These are phyloP conservation scores for Pholiota microspora DNA, from an alignment of 768 basidiomycete genomes.

Conservation along the genomic window DNA sequence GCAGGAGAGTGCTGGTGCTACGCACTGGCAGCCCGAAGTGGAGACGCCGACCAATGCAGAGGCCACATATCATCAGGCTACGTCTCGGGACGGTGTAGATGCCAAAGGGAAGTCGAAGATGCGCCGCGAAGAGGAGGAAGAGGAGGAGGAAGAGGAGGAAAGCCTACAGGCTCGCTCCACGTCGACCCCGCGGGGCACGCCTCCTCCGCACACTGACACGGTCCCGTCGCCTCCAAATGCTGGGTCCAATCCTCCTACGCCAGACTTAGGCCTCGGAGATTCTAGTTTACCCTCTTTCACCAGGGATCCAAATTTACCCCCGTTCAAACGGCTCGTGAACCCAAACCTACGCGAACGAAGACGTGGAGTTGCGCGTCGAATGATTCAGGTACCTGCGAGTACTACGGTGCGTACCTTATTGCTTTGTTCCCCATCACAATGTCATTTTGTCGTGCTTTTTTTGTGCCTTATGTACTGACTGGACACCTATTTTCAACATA, in stretches of 20 bases:
- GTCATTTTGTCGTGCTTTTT: not conserved
- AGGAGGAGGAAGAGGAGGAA: constrained; percentile 5
- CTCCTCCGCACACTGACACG: not conserved
- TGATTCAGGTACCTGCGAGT: constrained; percentile 23
- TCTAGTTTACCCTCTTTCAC: no score
- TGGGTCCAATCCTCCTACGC: not conserved
- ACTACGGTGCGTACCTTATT: constrained; percentile 22
- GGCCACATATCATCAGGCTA: not conserved
- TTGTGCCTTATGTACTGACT: not conserved
- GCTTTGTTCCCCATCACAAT: constrained; percentile 12
- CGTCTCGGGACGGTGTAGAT: not conserved
- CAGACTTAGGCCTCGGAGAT: not conserved
- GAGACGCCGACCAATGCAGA: constrained; percentile 7
- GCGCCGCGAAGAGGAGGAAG: constrained; percentile 10
- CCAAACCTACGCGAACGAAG: constrained; percentile 22
- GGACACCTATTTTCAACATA: no score
- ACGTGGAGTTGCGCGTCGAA: constrained; percentile 24
- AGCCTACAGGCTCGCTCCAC: no score
- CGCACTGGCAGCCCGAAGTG: not conserved
- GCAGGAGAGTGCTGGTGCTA: not conserved
- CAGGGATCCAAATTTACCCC: not conserved
- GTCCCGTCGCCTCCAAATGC: not conserved
- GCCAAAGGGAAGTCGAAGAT: constrained; percentile 6
- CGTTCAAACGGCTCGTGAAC: constrained; percentile 14
- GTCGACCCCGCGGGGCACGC: not conserved